Evolutionary conservation across 192 early-diverging fungal genomes (phyloP), one percentile per base, ranked within the genome.

Genomic region (Paraglomus brasilianum): DNA sequence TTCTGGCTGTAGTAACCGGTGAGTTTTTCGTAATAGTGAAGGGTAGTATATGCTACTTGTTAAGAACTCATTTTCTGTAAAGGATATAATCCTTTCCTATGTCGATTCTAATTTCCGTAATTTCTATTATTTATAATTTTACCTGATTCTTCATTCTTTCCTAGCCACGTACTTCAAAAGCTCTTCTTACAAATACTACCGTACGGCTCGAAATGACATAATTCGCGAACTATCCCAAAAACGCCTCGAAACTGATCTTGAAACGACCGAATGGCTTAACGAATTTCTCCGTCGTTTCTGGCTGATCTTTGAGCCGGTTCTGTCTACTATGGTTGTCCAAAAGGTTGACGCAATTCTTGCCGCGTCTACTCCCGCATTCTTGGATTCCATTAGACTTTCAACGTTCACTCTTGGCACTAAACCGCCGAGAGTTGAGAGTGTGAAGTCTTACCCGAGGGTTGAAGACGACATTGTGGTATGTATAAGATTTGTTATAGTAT

Each of bases 201-300:
- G 88, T 58, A 78, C 85, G 30, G 83, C 85, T 17, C 84, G 87
- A 58, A 87, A 89, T 66, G 89, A 92, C 68, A 77, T 91, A 44
- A 75, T 80, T 48, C 85, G 89, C 17, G 89, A 89, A 55, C 75
- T 89, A 57, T 75, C 84, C 71, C 70, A 78, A 41, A 72, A 75
- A 69, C 64, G 75, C 61, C 55, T 86, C 7, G 81, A 81, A 42
- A 74, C 75, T 17, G 77, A 83, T 30, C 70, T 64, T 6, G 90
- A 92, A 64, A 76, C 88, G 46, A 92, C 88, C 13, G 93, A 93
- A 50, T 97, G 95, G 95, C 80, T 97, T 48, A 97, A 97, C 75
- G 85, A 87, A 80, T 93, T 94, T 78, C 75, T 93, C 60, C 81
- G 82, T 24, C 82, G 88, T 52, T 95, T 94, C 79, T 97, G 95